phyloP scores from a whole-genome alignment of 164 flowering plant species.

The Paratinospora sagittata region DNA sequence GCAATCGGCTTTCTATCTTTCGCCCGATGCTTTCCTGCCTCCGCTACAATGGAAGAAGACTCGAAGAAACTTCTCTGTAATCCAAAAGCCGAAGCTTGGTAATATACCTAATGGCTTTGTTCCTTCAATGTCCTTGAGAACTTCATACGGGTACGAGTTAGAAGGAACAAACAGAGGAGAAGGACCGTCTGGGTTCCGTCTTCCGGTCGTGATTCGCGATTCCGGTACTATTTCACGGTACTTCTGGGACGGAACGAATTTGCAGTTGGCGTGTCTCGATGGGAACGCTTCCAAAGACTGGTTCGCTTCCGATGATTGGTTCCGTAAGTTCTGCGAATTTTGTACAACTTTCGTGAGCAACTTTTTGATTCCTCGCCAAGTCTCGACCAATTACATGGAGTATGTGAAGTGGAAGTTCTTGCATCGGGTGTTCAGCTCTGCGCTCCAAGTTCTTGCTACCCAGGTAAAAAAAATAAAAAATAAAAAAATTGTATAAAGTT shows the following conservation, averaged over 20 bases:
- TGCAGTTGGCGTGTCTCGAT: constrained; percentile 41
- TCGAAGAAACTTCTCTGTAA: background rate
- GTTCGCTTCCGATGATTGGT: constrained; percentile 24
- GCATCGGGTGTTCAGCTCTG: constrained; percentile 81
- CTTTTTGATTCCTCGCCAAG: constrained; percentile 65
- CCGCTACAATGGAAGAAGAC: constrained; percentile 25
- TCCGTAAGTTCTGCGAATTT: constrained; percentile 23
- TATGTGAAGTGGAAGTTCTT: constrained; percentile 90
- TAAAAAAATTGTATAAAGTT: background rate
- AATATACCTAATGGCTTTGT: constrained; percentile 8
- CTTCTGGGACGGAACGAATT: constrained; percentile 47
- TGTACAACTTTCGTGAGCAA: constrained; percentile 32
- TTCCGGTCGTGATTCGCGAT: constrained; percentile 46
- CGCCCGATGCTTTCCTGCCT: constrained; percentile 14
- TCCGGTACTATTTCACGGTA: constrained; percentile 50
- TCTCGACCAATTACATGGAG: constrained; percentile 49
- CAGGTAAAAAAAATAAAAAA: constrained; percentile 53
- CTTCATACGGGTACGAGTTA: constrained; percentile 31
- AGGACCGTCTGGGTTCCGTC: constrained; percentile 16
- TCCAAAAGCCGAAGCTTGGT: background rate
- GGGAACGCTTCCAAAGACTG: constrained; percentile 15
- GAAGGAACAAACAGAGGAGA: constrained; percentile 20
- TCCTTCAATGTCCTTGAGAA: constrained; percentile 28
- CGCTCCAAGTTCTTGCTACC: constrained; percentile 88
- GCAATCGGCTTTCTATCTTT: constrained; percentile 24